phyloP scores from a whole-genome alignment of 345 rosid genomes.

The Gossypium raimondii region DNA sequence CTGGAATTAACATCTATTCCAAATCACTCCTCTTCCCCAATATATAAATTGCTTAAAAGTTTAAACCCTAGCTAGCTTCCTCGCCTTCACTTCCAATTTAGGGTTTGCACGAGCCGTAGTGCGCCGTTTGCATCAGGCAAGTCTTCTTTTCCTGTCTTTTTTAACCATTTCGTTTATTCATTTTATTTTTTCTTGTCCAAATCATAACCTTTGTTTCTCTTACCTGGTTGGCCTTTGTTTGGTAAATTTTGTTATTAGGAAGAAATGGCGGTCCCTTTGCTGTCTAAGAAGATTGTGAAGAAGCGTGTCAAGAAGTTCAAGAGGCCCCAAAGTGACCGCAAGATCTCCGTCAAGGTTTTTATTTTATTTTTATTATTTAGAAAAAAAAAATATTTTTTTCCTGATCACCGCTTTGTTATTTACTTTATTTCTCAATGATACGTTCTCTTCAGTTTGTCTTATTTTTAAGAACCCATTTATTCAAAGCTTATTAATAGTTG shows the following conservation, averaged over 20 bases:
- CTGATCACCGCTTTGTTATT: too few relatives aligned
- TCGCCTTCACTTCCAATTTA: neutral
- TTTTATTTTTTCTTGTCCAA: neutral
- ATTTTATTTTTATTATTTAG: neutral
- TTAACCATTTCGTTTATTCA: neutral
- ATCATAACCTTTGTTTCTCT: neutral
- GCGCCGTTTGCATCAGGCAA: constrained; percentile 10
- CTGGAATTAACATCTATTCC: neutral
- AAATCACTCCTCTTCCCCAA: too few relatives aligned
- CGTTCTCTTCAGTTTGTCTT: too few relatives aligned
- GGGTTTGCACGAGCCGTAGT: constrained; percentile 20
- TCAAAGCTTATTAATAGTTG: too few relatives aligned
- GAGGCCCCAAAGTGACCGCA: constrained; percentile 66
- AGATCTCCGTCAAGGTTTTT: constrained; percentile 45
- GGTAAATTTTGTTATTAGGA: constrained; percentile 21
- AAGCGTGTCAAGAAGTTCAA: constrained; percentile 61
- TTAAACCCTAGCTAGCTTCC: constrained; percentile 10
- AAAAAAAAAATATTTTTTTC: neutral
- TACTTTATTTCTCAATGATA: too few relatives aligned
- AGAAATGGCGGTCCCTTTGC: constrained; percentile 57
- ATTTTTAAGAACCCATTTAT: too few relatives aligned
- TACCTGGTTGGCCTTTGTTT: neutral
- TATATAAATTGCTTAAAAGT: too few relatives aligned
- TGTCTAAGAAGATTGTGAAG: constrained; percentile 61
- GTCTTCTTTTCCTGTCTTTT: neutral